phyloP scores from a whole-genome alignment of 345 rosid species.

The Linum lewisii region DNA sequence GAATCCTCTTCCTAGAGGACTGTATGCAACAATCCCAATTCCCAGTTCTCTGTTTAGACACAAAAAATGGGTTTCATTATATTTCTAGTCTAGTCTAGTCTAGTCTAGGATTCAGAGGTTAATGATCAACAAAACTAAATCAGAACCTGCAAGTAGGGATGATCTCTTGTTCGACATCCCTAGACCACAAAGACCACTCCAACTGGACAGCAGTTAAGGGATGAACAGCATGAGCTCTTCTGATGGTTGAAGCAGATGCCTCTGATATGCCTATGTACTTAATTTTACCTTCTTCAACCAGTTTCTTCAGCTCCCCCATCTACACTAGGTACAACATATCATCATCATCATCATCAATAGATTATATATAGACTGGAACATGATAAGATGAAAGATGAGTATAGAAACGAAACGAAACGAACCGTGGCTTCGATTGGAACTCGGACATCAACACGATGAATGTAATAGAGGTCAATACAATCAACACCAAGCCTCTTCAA shows the following conservation, averaged over 20 bases:
- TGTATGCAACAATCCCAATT: slow-evolving; percentile 7
- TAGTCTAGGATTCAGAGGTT: no score
- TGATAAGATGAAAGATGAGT: not conserved
- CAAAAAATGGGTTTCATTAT: not conserved
- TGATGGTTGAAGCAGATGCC: slow-evolving; percentile 73
- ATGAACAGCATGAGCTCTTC: slow-evolving; percentile 75
- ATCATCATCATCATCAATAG: not conserved
- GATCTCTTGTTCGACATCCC: slow-evolving; percentile 71
- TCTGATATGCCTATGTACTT: slow-evolving; percentile 63
- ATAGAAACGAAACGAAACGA: not conserved
- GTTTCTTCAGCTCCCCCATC: slow-evolving; percentile 59
- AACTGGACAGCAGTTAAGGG: slow-evolving; percentile 59
- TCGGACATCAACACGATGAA: slow-evolving; percentile 42
- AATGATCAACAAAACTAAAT: not conserved
- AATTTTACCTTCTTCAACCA: slow-evolving; percentile 65
- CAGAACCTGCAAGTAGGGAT: slow-evolving; percentile 20
- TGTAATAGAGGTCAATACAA: slow-evolving; percentile 59
- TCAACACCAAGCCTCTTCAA: slow-evolving; percentile 44
- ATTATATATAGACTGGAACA: not conserved
- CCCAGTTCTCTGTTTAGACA: not conserved
- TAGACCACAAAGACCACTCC: slow-evolving; percentile 76
- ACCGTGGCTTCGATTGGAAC: slow-evolving; percentile 60
- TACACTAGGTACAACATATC: not conserved
- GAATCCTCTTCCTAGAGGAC: slow-evolving; percentile 8
- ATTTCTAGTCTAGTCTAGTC: no score